Conservation (phyloP, 164 flowering plant species). For the Stephania japonica region DNA sequence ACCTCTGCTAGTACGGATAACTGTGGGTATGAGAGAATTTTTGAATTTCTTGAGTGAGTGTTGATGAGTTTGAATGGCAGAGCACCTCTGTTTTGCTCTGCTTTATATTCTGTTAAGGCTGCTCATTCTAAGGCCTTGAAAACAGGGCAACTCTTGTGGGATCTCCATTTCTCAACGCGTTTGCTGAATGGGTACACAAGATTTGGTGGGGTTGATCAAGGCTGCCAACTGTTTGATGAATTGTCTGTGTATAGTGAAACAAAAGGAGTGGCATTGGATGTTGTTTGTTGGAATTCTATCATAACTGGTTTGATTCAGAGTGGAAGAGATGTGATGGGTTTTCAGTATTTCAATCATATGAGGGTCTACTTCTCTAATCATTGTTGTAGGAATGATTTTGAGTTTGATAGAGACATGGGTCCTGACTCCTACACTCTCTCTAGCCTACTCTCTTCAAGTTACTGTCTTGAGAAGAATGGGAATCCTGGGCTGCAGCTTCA, state of each 20-base stretch:
- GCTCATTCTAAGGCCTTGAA: conserved; percentile 15
- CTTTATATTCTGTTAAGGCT: neutral
- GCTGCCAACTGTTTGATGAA: conserved; percentile 23
- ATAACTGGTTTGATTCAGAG: conserved; percentile 18
- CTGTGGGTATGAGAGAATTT: no score
- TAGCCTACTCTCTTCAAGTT: conserved; percentile 15
- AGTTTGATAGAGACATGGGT: neutral
- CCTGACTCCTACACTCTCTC: conserved; percentile 25
- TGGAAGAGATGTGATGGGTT: conserved; percentile 3
- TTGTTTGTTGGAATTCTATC: conserved; percentile 20
- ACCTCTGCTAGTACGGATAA: no score
- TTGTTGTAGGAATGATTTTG: no score
- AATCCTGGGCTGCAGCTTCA: conserved; percentile 18
- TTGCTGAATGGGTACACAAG: conserved; percentile 9
- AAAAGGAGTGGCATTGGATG: conserved; percentile 1
- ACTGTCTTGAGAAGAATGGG: conserved; percentile 11
- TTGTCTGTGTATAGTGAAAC: neutral
- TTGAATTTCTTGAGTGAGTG: no score
- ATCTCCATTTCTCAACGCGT: conserved; percentile 12
- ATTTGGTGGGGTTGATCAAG: conserved; percentile 11
- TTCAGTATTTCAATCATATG: no score
- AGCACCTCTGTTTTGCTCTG: conserved; percentile 6
- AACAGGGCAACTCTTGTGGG: conserved; percentile 10
- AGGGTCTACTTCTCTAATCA: no score
- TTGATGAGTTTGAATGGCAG: conserved; percentile 7